Base-by-base conservation (phyloP, 2,329 filamentous ascomycete genomes). In the Trichophaea hybrida region DNA sequence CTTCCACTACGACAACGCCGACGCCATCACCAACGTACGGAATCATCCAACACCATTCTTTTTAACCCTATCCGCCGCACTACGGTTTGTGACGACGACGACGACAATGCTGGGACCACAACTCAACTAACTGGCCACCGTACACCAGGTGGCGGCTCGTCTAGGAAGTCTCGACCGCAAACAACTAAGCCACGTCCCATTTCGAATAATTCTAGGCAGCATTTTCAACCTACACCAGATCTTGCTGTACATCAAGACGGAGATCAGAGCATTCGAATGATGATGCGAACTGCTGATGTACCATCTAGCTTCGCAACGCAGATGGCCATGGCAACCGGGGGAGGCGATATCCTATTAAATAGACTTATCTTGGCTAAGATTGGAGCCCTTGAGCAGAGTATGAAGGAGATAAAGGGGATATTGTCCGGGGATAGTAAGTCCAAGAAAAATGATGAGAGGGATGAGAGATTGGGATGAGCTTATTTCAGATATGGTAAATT, bases 331-430 rank as follows among this genome's bases (percentile, higher is more conserved):
- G 84, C 83, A 0, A 80, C 82, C 54, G 82, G 83, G 12, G 80
- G 70, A 32, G 77, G 80, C 71, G 84, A 87, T 69, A 80, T 86
- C 44, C 85, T 90, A 79, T 83, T 85, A 69, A 80, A 84, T 66
- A 80, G 88, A 59, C 78, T 95, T 50, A 85, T 96, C 72, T 75
- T 96, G 50, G 88, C 88, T 6, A 78, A 88, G 37, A 96, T 96
- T 88, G 93, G 93, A 71, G 91, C 85, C 6, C 77, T 97, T 1
- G 90, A 97, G 71, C 88, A 94, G 72, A 85, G 89, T 12, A 91
- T 97, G 71, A 80, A 85, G 1, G 88, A 95, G 61, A 84, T 94
- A n/a, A 80, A 89, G 59, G 82, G 81, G 63, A 88, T 93, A 24
- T 24, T 24, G 24, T 2, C 24, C 1, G 24, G 24, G 3, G 24